Evolutionary conservation across 2,329 filamentous ascomycete species (phyloP), one percentile per base, ranked within the genome.

Genomic region (Ambrosiella xylebori): DNA sequence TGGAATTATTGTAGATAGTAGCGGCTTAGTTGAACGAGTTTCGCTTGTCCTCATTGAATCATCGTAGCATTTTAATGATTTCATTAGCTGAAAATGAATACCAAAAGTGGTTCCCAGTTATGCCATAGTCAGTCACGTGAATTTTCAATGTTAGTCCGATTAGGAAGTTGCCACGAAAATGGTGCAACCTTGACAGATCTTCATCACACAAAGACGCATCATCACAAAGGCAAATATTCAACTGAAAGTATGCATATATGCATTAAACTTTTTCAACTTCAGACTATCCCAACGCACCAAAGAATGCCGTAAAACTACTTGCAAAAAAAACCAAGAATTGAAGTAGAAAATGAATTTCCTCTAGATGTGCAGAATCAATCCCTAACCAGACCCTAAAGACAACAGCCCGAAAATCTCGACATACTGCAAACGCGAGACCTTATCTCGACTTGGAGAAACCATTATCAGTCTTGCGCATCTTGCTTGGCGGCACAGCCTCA

Each of bases 401-500:
- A 41, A 11, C 39, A 41, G n/a, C 39, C 39, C 11, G 39, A 41
- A 41, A 41, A 41, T 41, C 27, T 27, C 27, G 3, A 11, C 5
- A 12, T 6, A 7, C 39, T n/a, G n/a, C 39, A 11, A 41, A 11
- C 39, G 3, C n/a, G 39, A 41, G 39, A 41, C 45, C 44, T 69
- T 64, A 71, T 66, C 68, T 71, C 63, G 66, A 68, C 65, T 69
- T 71, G 7, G 68, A 64, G 62, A 67, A 68, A 8, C 65, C 64
- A 62, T 65, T 68, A 38, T 67, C 66, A 50, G 68, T 67, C 65
- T 73, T 74, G 61, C 70, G 69, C 61, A 74, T 64, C 65, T 75
- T 75, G 56, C 71, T 66, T 49, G 75, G 74, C 54, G 75, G 73
- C 47, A 71, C 73, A 8, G 72, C 70, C 62, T 77, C 75, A 15